Evolutionary conservation across 169 alveolate genomes (phyloP).

Genomic region (Cryptosporidium tyzzeri): DNA sequence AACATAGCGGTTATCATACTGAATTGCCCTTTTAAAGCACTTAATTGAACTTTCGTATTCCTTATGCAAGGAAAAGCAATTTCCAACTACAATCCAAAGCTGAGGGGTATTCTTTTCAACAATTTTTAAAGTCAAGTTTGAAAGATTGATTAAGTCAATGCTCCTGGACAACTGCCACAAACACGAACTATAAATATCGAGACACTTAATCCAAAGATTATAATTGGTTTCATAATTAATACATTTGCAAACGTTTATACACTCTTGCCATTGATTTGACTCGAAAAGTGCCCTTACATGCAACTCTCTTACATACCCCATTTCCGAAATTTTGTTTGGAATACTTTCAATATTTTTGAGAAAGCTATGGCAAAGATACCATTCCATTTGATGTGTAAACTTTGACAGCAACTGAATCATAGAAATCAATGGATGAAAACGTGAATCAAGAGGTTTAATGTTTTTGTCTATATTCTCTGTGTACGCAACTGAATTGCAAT

Average conservation of each 20-base stretch:
- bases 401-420: conserved; percentile 30
- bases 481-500: background rate
- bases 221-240: conserved; percentile 34
- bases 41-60: conserved; percentile 89
- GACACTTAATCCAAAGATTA: conserved; percentile 64
- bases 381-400: conserved; percentile 35
- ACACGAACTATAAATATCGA: conserved; percentile 69
- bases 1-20: conserved; percentile 83
- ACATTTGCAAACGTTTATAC: conserved; percentile 33
- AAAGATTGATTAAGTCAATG: conserved; percentile 50
- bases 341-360: conserved; percentile 41
- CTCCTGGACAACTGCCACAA: conserved; percentile 62
- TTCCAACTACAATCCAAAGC: conserved; percentile 89
- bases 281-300: conserved; percentile 70
- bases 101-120: conserved; percentile 82
- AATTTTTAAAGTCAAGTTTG: conserved; percentile 31
- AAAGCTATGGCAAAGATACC: conserved; percentile 52
- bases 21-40: conserved; percentile 88
- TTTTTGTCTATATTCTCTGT: background rate
- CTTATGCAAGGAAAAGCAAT: conserved; percentile 86
- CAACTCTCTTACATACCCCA: conserved; percentile 45
- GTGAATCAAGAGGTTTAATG: background rate
- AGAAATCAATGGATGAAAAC: conserved; percentile 18
- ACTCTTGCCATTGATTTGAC: conserved; percentile 72
- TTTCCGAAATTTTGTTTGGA: conserved; percentile 12